Conservation (phyloP, 75 land plant genomes). For the Cupressus sempervirens region DNA sequence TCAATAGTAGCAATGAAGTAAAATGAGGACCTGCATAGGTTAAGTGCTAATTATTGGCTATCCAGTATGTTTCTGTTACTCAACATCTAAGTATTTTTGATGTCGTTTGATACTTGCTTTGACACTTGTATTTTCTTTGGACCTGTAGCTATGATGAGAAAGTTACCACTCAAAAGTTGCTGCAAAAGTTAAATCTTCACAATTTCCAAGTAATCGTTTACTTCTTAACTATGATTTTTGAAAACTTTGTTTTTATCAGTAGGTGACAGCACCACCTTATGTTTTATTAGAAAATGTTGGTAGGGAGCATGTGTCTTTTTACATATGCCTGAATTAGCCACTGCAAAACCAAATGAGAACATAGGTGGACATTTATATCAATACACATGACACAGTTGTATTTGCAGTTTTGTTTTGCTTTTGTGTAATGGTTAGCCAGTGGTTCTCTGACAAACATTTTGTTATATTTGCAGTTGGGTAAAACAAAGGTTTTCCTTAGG, state of each 20-base stretch:
- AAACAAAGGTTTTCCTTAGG: conserved; percentile 72
- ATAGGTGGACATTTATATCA: neutral
- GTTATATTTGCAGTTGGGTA: conserved; percentile 43
- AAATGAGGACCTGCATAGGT: neutral
- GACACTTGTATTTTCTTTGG: neutral
- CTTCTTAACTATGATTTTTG: neutral
- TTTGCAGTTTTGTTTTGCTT: neutral
- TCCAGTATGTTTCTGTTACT: neutral
- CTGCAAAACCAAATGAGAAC: neutral
- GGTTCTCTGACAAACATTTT: neutral
- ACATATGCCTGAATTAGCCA: neutral
- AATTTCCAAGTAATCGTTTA: conserved; percentile 57
- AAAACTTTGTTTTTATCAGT: neutral
- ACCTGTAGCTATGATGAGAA: conserved; percentile 65
- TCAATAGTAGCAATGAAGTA: neutral
- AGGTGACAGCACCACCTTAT: neutral
- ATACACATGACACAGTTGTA: neutral
- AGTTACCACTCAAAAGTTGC: conserved; percentile 51
- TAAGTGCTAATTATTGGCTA: neutral
- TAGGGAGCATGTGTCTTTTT: neutral
- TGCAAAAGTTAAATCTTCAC: conserved; percentile 53
- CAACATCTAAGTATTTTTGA: neutral
- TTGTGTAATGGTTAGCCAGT: conserved; percentile 1
- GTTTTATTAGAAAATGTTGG: neutral
- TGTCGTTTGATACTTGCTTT: neutral